Conservation (phyloP, 768 basidiomycete species). For the Amyloporia xantha region DNA sequence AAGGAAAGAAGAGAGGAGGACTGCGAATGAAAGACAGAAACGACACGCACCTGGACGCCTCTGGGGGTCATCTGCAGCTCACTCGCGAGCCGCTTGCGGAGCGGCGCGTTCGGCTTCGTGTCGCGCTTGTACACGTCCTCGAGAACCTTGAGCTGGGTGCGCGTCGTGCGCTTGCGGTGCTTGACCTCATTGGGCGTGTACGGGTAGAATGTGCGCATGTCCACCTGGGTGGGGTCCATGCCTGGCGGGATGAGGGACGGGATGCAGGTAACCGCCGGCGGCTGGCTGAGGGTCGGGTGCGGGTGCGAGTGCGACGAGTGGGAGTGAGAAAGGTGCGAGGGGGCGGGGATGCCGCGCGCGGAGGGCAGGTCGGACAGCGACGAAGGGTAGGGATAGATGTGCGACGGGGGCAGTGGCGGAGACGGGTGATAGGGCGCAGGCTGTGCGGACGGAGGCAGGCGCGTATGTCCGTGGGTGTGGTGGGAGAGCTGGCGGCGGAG, state of each 20-base stretch:
- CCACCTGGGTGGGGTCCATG: conserved; percentile 62
- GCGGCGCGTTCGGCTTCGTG: conserved; percentile 82
- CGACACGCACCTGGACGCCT: conserved; percentile 79
- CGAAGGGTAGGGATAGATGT: conserved; percentile 7
- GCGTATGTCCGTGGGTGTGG: too few relatives aligned
- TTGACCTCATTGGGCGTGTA: conserved; percentile 84
- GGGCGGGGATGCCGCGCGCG: neutral
- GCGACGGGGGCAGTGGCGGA: conserved; percentile 1
- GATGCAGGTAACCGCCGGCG: conserved; percentile 29
- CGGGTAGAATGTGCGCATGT: conserved; percentile 82
- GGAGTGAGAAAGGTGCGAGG: neutral
- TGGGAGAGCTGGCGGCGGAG: neutral
- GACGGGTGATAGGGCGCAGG: neutral
- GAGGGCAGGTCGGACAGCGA: neutral
- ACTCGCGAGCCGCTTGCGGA: conserved; percentile 72
- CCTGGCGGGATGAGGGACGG: conserved; percentile 42
- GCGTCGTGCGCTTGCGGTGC: conserved; percentile 86
- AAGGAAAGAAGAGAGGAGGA: neutral
- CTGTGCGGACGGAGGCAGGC: too few relatives aligned
- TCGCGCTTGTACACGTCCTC: conserved; percentile 83
- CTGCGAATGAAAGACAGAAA: neutral
- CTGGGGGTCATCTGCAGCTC: conserved; percentile 89
- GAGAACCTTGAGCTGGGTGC: conserved; percentile 81
- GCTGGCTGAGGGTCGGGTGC: conserved; percentile 6
- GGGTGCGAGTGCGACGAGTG: conserved; percentile 16